Base-by-base conservation (phyloP, 257 asterid species). In the Solanum tacnaense region DNA sequence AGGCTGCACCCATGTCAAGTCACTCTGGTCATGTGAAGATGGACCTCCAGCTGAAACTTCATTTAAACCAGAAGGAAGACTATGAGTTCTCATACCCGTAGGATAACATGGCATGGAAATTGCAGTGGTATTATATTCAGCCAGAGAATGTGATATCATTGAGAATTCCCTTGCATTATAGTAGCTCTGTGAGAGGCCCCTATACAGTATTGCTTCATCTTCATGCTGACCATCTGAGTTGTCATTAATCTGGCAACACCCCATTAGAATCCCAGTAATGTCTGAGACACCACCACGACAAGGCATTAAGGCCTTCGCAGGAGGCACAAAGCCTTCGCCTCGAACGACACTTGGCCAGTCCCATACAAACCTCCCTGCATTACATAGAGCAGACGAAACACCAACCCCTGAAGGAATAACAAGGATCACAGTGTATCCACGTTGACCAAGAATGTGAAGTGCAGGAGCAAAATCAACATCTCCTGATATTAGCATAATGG, bases 381-480 rank as follows among this genome's bases (percentile, higher is more conserved):
- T 96, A 87, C 94, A 85, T 32, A 97, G 89, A 62, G 99, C 99
- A 21, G 99, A 94, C 20, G 99, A 96, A 41, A 96, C 98, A 21
- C 94, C 91, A 0, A 88, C 92, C 44, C 91, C 87, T 9, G 98
- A 92, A 62, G 98, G 99, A 87, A 96, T 93, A 34, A 94, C 98
- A 20, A 97, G 96, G 35, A 97, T 92, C 71, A 97, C 92, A 32
- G 94, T 94, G 92, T 97, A 97, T 16, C 99, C 99, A 74, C 99
- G 95, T 81, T 97, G 99, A 8, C 98, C 99, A 2, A 98, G 95
- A 87, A 96, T 93, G 90, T 98, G 99, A 62, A 98, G 99, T 6
- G 99, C 98, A 6, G 95, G 98, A 52, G 99, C 90, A 90, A 98
- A 98, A 91, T 98, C 99, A 74, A 98, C 98, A 88, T 98, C 99